Evolutionary conservation across 495 filamentous ascomycete species (phyloP).

Genomic region (Penicillium longicatenatum): DNA sequence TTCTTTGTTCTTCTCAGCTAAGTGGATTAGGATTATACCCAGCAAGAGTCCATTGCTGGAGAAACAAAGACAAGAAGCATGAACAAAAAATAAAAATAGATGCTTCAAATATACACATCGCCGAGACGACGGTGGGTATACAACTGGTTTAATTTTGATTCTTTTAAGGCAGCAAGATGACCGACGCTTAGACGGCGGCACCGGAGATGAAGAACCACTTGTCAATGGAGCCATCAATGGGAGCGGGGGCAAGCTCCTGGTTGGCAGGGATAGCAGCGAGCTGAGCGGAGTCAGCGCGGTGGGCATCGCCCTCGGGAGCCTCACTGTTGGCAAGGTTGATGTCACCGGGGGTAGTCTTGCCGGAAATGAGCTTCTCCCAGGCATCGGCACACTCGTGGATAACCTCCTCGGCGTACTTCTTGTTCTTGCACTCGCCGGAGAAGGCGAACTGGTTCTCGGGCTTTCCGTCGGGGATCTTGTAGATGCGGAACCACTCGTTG

Average conservation of each 20-base stretch:
- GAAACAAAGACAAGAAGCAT: neutral
- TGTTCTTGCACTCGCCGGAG: conserved; percentile 99
- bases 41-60: neutral
- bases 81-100: neutral
- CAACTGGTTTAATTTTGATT: conserved; percentile 22
- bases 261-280: conserved; percentile 69
- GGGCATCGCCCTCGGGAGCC: conserved; percentile 62
- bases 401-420: conserved; percentile 95
- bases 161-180: conserved; percentile 7
- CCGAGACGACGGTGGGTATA: conserved; percentile 6
- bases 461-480: conserved; percentile 99
- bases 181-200: conserved; percentile 72
- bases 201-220: conserved; percentile 99
- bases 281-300: conserved; percentile 62
- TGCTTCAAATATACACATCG: conserved; percentile 14
- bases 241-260: conserved; percentile 78
- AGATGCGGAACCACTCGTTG: conserved; percentile 99
- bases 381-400: conserved; percentile 94
- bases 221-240: conserved; percentile 95
- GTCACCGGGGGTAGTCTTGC: conserved; percentile 74
- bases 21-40: conserved; percentile 2
- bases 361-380: conserved; percentile 93
- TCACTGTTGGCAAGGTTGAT: conserved; percentile 78
- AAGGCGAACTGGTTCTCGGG: conserved; percentile 99
- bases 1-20: conserved; percentile 2